phyloP scores from a whole-genome alignment of 2,329 filamentous ascomycete species.

The Aspergillus sp. region DNA sequence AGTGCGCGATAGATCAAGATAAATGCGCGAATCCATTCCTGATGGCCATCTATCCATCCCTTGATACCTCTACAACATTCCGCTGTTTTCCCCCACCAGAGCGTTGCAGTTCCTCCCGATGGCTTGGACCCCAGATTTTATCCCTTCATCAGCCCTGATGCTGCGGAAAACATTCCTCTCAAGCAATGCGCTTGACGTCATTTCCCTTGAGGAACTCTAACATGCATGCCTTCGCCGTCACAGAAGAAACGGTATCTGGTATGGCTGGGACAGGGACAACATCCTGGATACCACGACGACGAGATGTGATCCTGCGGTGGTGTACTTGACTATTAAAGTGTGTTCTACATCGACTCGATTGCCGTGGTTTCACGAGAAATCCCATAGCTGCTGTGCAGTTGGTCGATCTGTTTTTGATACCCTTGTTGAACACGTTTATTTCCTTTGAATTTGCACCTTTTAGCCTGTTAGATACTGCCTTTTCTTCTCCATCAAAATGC shows the following conservation, averaged over 20 bases:
- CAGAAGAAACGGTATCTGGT: conserved; percentile 3
- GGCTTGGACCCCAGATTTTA: background rate
- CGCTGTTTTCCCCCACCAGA: background rate
- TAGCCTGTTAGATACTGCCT: too few relatives aligned
- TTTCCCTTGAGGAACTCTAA: background rate
- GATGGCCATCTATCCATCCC: background rate
- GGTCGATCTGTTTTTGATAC: background rate
- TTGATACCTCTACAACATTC: background rate
- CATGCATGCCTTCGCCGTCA: conserved; percentile 9
- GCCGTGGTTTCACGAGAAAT: background rate
- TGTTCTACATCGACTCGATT: background rate
- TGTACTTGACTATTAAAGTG: background rate
- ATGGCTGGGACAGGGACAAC: conserved; percentile 10
- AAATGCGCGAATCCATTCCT: background rate
- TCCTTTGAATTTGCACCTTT: too few relatives aligned
- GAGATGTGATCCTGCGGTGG: background rate
- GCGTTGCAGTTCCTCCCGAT: background rate
- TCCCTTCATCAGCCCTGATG: background rate
- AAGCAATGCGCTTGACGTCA: conserved; percentile 15
- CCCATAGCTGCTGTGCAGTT: background rate
- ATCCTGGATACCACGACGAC: conserved; percentile 1
- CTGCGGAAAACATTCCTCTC: background rate
- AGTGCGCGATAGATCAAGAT: background rate
- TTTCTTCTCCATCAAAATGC: background rate
- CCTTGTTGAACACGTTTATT: too few relatives aligned